Conservation (phyloP, 768 basidiomycete species). For the Scleroderma citrinum region DNA sequence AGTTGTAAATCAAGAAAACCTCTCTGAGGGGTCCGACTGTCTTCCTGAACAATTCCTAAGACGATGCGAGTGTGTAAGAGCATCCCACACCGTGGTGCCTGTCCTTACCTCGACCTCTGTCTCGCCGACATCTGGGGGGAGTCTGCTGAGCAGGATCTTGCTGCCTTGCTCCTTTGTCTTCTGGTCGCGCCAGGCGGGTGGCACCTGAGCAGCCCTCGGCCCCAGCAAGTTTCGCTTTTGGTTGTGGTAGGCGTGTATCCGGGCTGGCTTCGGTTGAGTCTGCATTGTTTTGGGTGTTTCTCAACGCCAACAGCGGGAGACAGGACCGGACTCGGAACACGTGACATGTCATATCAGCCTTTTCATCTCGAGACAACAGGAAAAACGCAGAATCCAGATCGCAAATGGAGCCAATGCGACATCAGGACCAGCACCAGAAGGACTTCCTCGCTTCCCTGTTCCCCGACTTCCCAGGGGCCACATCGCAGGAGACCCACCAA, state of each 20-base stretch:
- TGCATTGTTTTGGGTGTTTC: too few species aligned
- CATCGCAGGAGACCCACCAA: constrained; percentile 17
- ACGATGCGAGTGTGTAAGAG: constrained; percentile 6
- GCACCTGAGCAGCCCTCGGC: constrained; percentile 45
- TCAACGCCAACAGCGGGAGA: too few species aligned
- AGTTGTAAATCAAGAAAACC: constrained; percentile 67
- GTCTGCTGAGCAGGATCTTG: constrained; percentile 59
- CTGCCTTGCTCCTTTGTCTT: constrained; percentile 44
- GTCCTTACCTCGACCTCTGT: constrained; percentile 58
- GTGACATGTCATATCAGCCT: background rate
- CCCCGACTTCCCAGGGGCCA: constrained; percentile 21
- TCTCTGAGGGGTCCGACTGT: constrained; percentile 73
- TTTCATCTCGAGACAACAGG: background rate
- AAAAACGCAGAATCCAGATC: background rate
- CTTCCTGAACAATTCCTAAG: constrained; percentile 69
- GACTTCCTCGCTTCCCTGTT: constrained; percentile 32
- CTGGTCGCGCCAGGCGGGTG: constrained; percentile 56
- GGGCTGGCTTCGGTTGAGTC: constrained; percentile 17
- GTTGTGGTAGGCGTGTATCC: constrained; percentile 44
- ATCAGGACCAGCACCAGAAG: constrained; percentile 30
- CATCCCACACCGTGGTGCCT: background rate
- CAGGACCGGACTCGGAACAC: background rate
- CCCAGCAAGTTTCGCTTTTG: constrained; percentile 55
- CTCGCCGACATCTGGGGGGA: constrained; percentile 66
- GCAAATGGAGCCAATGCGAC: constrained; percentile 18